These are phyloP conservation scores for Mycena sp. DNA, from an alignment of 1,284 basidiomycete species.

Conservation along the genomic window DNA sequence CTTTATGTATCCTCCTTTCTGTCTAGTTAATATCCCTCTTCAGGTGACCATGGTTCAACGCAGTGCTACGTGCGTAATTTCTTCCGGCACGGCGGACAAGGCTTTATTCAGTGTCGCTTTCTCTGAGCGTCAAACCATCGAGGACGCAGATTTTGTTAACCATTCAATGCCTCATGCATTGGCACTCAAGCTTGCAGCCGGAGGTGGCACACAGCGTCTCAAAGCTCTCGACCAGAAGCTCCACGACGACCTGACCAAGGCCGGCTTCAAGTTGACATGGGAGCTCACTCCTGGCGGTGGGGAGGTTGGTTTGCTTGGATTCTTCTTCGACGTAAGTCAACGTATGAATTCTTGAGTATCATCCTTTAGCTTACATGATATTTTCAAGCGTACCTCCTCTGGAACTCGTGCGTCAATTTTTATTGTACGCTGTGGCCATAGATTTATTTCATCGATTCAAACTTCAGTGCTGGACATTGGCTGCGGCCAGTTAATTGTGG, in stretches of 20 bases:
- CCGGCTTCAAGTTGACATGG: slow-evolving; percentile 37
- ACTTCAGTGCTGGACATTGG: slow-evolving; percentile 39
- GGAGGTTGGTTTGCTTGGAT: slow-evolving; percentile 18
- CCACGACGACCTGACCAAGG: slow-evolving; percentile 45
- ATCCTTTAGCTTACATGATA: neutral
- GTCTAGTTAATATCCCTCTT: neutral
- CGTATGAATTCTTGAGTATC: neutral
- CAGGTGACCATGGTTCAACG: slow-evolving; percentile 30
- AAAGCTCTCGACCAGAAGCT: slow-evolving; percentile 43
- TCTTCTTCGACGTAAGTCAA: slow-evolving; percentile 38
- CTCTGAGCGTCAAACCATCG: slow-evolving; percentile 50
- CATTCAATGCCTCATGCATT: slow-evolving; percentile 51
- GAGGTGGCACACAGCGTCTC: slow-evolving; percentile 38
- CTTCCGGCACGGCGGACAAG: neutral
- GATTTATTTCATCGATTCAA: neutral
- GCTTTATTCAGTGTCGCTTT: neutral
- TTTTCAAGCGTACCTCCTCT: slow-evolving; percentile 6
- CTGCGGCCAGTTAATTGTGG: slow-evolving; percentile 16
- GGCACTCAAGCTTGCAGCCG: slow-evolving; percentile 45
- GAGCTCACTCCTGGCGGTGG: slow-evolving; percentile 19
- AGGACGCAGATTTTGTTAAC: slow-evolving; percentile 56
- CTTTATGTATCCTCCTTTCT: neutral
- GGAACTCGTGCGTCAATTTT: slow-evolving; percentile 33
- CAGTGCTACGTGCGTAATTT: slow-evolving; percentile 24
- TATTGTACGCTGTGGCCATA: slow-evolving; percentile 31